Conservation (phyloP, 176 grass and related monocot species). For the Carex scoparia region DNA sequence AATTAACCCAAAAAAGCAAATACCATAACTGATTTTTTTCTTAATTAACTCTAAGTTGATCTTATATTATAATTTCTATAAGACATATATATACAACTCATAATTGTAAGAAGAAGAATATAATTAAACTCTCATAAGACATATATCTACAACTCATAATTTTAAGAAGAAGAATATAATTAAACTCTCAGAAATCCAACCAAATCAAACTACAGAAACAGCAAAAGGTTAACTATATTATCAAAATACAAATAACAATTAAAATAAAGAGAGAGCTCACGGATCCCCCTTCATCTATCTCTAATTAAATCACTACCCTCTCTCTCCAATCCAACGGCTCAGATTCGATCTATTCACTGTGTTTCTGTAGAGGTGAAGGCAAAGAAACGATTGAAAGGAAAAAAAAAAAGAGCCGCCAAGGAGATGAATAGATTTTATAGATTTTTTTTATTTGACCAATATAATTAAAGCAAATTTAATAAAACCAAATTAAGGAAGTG, state of each 20-base stretch:
- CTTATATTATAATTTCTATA: background rate
- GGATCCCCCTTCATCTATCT: slow-evolving; percentile 72
- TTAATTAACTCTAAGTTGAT: slow-evolving; percentile 3
- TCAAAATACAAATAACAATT: slow-evolving; percentile 1
- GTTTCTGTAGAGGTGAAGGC: background rate
- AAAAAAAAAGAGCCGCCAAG: background rate
- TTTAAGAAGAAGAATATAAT: background rate
- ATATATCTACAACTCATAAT: background rate
- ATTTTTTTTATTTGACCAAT: no score
- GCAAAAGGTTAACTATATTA: background rate
- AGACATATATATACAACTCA: background rate
- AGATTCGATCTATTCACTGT: background rate
- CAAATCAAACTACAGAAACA: background rate
- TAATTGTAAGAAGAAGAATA: background rate
- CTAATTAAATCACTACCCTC: slow-evolving; percentile 41
- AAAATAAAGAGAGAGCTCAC: slow-evolving; percentile 47
- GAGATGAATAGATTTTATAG: background rate
- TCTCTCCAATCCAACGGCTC: slow-evolving; percentile 17
- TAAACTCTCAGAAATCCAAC: background rate
- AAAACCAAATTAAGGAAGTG: no score
- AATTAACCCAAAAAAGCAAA: slow-evolving; percentile 5
- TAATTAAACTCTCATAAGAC: no score
- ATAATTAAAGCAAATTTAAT: no score
- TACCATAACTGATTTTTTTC: background rate
- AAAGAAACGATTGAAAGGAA: background rate